Conservation (phyloP, 108 stramenopile species). For the Parietichytrium sp. region DNA sequence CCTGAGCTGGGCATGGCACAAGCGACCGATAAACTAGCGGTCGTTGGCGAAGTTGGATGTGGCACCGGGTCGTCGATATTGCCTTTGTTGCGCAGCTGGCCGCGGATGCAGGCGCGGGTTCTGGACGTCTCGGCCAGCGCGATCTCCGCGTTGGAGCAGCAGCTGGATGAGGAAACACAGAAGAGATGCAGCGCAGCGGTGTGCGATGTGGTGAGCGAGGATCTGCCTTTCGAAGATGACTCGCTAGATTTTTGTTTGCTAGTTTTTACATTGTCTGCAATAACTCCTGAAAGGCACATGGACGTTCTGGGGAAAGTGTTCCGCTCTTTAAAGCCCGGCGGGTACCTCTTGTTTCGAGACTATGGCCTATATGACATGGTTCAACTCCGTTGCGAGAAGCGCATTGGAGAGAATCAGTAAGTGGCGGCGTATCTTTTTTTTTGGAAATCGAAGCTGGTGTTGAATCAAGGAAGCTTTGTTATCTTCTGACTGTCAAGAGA, state of each 20-base stretch:
- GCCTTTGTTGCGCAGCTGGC: background rate
- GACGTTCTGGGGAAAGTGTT: background rate
- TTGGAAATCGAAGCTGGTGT: too few species aligned
- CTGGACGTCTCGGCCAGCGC: constrained; percentile 6
- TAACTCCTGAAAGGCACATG: background rate
- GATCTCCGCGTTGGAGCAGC: background rate
- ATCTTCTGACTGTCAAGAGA: too few species aligned
- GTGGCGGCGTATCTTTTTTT: too few species aligned
- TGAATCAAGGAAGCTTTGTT: too few species aligned
- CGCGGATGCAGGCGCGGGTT: background rate
- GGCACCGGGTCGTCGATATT: background rate
- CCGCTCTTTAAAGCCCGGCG: background rate
- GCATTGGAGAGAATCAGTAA: constrained; percentile 18
- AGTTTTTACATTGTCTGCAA: constrained; percentile 18
- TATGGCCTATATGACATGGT: constrained; percentile 32
- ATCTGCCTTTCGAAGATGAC: background rate
- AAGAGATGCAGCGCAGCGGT: background rate
- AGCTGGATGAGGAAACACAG: background rate
- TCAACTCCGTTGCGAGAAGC: background rate
- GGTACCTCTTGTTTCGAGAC: background rate
- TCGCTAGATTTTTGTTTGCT: constrained; percentile 28
- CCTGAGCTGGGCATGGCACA: background rate
- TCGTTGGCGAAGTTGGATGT: background rate
- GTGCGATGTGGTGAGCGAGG: background rate
- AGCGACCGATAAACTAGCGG: background rate